Evolutionary conservation across 2,329 filamentous ascomycete species (phyloP).

Genomic region (Claviceps cyperi): DNA sequence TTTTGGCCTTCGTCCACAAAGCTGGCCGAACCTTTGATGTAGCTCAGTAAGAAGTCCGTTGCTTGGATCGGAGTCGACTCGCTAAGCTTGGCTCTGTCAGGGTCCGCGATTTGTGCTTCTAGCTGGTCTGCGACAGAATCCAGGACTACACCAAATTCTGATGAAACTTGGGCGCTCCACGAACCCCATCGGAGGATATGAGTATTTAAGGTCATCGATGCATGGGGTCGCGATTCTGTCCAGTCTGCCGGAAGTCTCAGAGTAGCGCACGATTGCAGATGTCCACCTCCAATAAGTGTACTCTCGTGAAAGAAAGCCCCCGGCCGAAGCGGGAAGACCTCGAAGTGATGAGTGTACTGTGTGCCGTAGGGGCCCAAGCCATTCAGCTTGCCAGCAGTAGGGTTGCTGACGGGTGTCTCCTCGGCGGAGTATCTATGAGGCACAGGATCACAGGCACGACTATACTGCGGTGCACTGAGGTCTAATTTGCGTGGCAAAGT

Average conservation of each 20-base stretch:
- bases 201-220: constrained; percentile 32
- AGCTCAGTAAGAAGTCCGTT: constrained; percentile 33
- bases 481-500: constrained; percentile 31
- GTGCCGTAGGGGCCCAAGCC: constrained; percentile 47
- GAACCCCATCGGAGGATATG: constrained; percentile 37
- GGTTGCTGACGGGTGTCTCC: constrained; percentile 6
- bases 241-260: constrained; percentile 9
- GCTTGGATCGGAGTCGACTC: constrained; percentile 14
- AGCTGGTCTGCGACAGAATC: constrained; percentile 40
- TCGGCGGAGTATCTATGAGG: constrained; percentile 7
- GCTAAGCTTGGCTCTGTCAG: background rate
- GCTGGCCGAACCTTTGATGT: constrained; percentile 28
- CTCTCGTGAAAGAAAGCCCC: constrained; percentile 45
- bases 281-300: constrained; percentile 43
- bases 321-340: constrained; percentile 41
- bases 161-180: constrained; percentile 45
- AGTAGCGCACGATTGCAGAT: constrained; percentile 18
- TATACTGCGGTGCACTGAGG: constrained; percentile 35
- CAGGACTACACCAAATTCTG: constrained; percentile 46
- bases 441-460: constrained; percentile 38
- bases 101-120: constrained; percentile 8
- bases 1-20: constrained; percentile 21
- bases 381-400: constrained; percentile 21
- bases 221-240: constrained; percentile 16
- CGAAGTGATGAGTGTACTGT: constrained; percentile 47